Conservation (phyloP, 1,139 yeast species). For the Pichia sp. region DNA sequence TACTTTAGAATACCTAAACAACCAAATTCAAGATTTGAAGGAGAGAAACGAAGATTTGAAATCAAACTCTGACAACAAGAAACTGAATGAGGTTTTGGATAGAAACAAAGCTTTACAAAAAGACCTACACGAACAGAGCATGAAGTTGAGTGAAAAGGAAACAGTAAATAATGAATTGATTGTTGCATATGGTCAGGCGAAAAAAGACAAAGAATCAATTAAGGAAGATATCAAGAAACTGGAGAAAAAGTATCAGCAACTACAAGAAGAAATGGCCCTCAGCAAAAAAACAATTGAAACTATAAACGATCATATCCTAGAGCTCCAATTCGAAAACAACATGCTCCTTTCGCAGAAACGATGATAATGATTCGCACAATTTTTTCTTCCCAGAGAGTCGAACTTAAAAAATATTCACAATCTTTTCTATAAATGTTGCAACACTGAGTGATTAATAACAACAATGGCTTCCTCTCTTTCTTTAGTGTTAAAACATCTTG, state of each 20-base stretch:
- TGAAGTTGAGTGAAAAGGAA: slow-evolving; percentile 13
- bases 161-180: slow-evolving; percentile 13
- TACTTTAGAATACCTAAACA: slow-evolving; percentile 4
- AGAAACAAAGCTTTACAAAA: slow-evolving; percentile 8
- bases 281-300: slow-evolving; percentile 52
- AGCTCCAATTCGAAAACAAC: slow-evolving; percentile 64
- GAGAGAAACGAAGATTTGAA: slow-evolving; percentile 2
- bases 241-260: slow-evolving; percentile 30
- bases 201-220: slow-evolving; percentile 19
- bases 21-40: slow-evolving; percentile 1
- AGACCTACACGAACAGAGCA: too few relatives aligned
- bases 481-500: slow-evolving; percentile 14
- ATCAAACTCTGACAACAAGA: slow-evolving; percentile 8
- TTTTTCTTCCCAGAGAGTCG: too few relatives aligned
- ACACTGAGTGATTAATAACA: neutral
- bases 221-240: slow-evolving; percentile 26
- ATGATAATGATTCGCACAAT: too few relatives aligned
- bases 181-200: slow-evolving; percentile 16
- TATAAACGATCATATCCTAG: slow-evolving; percentile 64
- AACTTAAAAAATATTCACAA: too few relatives aligned
- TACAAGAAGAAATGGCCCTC: slow-evolving; percentile 43
- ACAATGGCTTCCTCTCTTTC: slow-evolving; percentile 9
- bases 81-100: slow-evolving; percentile 10
- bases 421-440: neutral
- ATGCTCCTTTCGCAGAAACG: slow-evolving; percentile 30